Percentiles rank a stretch among this genome's conserved stretches.
phyloP scores from a whole-genome alignment of 352 stramenopile genomes.

The Thraustochytrium striatum region DNA sequence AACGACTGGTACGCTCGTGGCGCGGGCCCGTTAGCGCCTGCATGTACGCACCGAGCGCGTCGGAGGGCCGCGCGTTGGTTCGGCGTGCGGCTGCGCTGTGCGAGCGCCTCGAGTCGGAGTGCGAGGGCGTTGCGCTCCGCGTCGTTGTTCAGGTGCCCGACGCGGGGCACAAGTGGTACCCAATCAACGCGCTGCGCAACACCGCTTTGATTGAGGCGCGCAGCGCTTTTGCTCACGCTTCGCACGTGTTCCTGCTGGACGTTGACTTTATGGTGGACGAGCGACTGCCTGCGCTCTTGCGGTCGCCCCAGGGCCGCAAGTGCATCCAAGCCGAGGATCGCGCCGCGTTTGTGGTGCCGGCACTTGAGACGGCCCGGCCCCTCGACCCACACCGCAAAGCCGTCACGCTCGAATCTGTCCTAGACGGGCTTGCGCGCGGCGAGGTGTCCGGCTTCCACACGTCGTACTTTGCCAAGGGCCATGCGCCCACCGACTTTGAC shows the following conservation, averaged over 20 bases:
- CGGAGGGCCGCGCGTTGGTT: neutral
- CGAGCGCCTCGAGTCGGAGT: neutral
- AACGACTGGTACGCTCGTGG: neutral
- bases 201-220: neutral
- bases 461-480: neutral
- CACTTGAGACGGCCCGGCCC: neutral
- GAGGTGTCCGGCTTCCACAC: neutral
- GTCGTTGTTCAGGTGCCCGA: neutral
- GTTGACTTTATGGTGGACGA: conserved; percentile 13
- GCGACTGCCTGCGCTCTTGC: neutral
- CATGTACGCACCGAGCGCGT: neutral
- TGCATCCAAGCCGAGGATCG: too few relatives aligned
- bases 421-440: neutral
- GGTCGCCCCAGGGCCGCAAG: too few relatives aligned
- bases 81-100: neutral
- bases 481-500: neutral
- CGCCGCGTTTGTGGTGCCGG: neutral
- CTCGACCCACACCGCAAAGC: too few relatives aligned
- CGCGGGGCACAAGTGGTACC: neutral
- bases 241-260: conserved; percentile 8
- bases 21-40: neutral
- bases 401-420: too few relatives aligned
- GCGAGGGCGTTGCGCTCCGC: neutral
- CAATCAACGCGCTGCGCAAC: conserved; percentile 14
- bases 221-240: neutral